These are phyloP conservation scores for Mucor racemosus DNA, from an alignment of 371 early-diverging fungal genomes.

Conservation along the genomic window DNA sequence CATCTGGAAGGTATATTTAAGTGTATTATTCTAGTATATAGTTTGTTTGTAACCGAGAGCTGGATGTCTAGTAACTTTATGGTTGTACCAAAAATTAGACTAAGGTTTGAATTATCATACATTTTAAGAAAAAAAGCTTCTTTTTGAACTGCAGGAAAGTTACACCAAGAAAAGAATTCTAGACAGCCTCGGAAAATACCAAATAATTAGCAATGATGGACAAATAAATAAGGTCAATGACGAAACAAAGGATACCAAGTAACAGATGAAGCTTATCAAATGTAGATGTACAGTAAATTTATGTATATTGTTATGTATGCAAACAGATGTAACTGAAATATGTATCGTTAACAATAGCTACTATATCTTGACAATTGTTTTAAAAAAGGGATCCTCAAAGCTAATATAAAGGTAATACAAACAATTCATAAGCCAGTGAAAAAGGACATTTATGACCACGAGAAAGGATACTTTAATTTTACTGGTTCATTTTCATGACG, in stretches of 20 bases:
- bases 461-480: neutral
- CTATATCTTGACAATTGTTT: neutral
- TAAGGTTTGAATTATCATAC: too few relatives aligned
- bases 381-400: neutral
- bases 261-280: too few relatives aligned
- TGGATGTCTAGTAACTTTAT: too few relatives aligned
- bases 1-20: too few relatives aligned
- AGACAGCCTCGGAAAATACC: constrained; percentile 7
- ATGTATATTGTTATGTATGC: too few relatives aligned
- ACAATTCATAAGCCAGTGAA: neutral
- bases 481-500: neutral
- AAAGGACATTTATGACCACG: neutral
- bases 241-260: too few relatives aligned
- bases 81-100: too few relatives aligned
- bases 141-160: constrained; percentile 9
- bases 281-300: too few relatives aligned
- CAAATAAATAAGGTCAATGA: neutral
- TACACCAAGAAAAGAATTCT: neutral
- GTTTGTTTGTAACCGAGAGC: too few relatives aligned
- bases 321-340: neutral
- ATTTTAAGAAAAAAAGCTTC: neutral
- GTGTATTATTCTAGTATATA: too few relatives aligned
- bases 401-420: neutral
- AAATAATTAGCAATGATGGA: neutral
- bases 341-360: neutral